phyloP scores from a whole-genome alignment of 75 land plant species.

The Larix kaempferi region DNA sequence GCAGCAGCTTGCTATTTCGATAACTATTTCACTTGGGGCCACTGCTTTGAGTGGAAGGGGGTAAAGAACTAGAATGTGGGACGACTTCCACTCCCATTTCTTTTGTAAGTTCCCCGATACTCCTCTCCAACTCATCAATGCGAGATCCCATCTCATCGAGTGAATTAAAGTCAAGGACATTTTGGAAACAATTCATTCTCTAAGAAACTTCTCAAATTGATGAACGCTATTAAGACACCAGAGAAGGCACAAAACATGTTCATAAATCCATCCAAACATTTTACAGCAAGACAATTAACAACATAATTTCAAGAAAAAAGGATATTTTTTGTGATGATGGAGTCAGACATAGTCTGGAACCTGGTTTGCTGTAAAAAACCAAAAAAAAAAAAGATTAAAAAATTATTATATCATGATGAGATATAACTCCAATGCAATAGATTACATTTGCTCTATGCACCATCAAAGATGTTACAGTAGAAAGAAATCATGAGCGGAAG shows the following conservation, averaged over 20 bases:
- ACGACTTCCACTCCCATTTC: constrained; percentile 71
- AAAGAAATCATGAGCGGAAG: not conserved
- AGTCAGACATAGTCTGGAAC: constrained; percentile 90
- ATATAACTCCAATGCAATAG: no score
- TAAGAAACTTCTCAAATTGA: not conserved
- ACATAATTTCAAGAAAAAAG: constrained; percentile 20
- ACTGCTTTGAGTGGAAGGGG: constrained; percentile 3
- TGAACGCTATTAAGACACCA: not conserved
- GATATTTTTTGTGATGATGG: constrained; percentile 82
- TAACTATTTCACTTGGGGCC: not conserved
- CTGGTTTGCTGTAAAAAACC: constrained; percentile 75
- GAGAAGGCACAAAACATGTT: not conserved
- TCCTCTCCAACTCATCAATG: constrained; percentile 84
- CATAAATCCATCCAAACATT: not conserved
- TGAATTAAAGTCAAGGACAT: constrained; percentile 36
- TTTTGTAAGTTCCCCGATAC: constrained; percentile 70
- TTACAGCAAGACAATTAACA: no score
- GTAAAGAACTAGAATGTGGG: constrained; percentile 24
- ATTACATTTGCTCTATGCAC: no score
- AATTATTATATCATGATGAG: no score
- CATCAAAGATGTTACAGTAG: not conserved
- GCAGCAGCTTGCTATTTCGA: not conserved
- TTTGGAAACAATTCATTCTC: not conserved
- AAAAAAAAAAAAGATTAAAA: no score
- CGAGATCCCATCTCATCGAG: constrained; percentile 90